These are phyloP conservation scores for Durusdinium trenchii DNA, from an alignment of 73 alveolate genomes.

Conservation along the genomic window DNA sequence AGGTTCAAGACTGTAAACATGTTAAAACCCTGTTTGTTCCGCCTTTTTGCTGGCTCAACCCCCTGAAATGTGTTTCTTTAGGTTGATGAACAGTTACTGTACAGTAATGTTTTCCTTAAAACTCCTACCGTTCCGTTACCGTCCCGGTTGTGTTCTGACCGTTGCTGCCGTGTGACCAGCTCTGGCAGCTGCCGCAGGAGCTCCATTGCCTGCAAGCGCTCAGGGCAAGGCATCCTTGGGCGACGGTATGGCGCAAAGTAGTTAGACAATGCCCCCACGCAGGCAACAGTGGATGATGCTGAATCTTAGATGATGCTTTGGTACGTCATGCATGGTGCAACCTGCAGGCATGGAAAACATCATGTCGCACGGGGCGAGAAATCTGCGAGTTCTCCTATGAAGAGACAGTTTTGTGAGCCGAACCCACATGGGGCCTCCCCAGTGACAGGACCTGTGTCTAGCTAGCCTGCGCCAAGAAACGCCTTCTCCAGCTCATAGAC, in stretches of 20 bases:
- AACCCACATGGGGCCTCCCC: background rate
- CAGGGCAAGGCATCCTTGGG: slow-evolving; percentile 34
- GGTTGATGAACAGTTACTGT: too few species aligned
- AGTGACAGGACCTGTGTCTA: background rate
- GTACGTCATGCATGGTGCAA: background rate
- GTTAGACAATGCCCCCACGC: too few species aligned
- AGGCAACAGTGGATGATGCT: background rate
- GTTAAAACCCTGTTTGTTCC: too few species aligned
- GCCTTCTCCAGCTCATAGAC: slow-evolving; percentile 54
- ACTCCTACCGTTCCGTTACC: too few species aligned
- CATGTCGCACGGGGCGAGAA: background rate
- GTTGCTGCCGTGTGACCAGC: background rate
- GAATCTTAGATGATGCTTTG: background rate
- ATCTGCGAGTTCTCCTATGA: background rate
- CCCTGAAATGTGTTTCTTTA: too few species aligned
- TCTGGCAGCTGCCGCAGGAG: slow-evolving; percentile 14
- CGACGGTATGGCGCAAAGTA: too few species aligned
- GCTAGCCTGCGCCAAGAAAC: background rate
- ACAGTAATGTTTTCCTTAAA: too few species aligned
- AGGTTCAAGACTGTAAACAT: too few species aligned
- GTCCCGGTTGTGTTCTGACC: background rate
- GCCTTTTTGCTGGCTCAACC: too few species aligned
- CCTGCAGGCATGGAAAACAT: background rate
- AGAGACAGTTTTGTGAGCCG: background rate
- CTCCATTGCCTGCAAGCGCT: slow-evolving; percentile 48